Evolutionary conservation across 2,329 filamentous ascomycete species (phyloP).

Genomic region (Fusarium stilboides): DNA sequence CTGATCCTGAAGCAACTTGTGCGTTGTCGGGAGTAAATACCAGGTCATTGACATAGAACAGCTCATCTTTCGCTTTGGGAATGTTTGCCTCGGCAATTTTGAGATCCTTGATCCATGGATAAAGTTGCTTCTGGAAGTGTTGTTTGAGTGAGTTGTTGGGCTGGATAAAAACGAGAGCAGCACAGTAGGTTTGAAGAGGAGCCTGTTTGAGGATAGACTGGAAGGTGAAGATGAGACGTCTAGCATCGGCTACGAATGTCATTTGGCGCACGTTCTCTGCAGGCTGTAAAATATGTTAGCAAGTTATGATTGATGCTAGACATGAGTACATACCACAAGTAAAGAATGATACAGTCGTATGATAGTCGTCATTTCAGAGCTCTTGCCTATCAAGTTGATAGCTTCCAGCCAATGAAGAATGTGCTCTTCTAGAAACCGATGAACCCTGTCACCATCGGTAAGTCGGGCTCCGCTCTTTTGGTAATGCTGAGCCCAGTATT

Average conservation of each 20-base stretch:
- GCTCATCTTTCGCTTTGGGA: not conserved
- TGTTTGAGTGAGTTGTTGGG: not conserved
- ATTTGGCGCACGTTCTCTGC: not conserved
- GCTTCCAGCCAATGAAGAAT: constrained; percentile 7
- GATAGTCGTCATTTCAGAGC: not conserved
- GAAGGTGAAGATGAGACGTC: not conserved
- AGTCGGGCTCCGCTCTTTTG: not conserved
- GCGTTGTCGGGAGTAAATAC: not conserved
- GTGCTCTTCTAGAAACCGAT: not conserved
- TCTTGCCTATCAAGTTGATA: constrained; percentile 6
- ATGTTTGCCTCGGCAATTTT: constrained; percentile 1
- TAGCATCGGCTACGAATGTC: not conserved
- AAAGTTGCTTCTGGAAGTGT: not conserved
- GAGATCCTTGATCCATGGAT: not conserved
- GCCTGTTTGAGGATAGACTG: not conserved
- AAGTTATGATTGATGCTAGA: too few relatives aligned
- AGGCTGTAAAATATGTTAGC: not conserved
- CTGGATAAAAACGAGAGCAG: not conserved
- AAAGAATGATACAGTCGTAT: constrained; percentile 1
- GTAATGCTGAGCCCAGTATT: constrained; percentile 3
- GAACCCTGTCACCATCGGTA: not conserved
- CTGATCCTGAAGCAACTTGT: not conserved
- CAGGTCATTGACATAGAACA: not conserved
- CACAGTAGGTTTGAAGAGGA: constrained; percentile 1
- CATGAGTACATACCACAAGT: not conserved